A percentile compares a stretch with the other conserved stretches of the same genome.
Evolutionary conservation across 164 flowering plant species (phyloP).

Genomic region (Brasenia schreberi): DNA sequence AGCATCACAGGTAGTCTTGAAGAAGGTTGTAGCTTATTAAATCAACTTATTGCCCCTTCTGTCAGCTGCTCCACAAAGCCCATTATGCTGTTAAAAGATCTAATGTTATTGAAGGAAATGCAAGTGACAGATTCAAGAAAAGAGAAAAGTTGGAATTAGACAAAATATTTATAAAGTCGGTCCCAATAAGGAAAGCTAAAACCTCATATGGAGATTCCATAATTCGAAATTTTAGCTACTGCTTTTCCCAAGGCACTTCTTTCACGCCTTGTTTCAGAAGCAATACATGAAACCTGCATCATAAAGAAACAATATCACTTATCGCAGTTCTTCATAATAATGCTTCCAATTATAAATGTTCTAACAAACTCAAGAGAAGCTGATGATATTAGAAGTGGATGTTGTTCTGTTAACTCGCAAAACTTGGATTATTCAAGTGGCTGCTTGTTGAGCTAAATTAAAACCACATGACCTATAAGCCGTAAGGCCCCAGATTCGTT

Average conservation of each 20-base stretch:
- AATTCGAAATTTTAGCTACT: slow-evolving; percentile 69
- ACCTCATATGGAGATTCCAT: slow-evolving; percentile 70
- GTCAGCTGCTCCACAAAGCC: not conserved
- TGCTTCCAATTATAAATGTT: too few relatives aligned
- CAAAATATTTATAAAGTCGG: too few relatives aligned
- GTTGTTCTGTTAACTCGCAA: not conserved
- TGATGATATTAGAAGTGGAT: not conserved
- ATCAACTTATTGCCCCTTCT: not conserved
- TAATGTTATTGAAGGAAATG: too few relatives aligned
- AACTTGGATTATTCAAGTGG: not conserved
- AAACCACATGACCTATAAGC: not conserved
- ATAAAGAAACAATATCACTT: not conserved
- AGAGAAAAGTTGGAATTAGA: not conserved
- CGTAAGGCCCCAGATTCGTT: too few relatives aligned
- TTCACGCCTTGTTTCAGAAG: slow-evolving; percentile 61
- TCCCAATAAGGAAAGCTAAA: too few relatives aligned
- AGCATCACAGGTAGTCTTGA: too few relatives aligned
- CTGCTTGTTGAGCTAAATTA: not conserved
- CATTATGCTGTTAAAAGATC: not conserved
- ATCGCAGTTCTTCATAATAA: too few relatives aligned
- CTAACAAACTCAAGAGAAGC: too few relatives aligned
- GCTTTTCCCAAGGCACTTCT: slow-evolving; percentile 51
- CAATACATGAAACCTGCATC: slow-evolving; percentile 57
- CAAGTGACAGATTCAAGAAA: not conserved
- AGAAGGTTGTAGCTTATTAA: too few relatives aligned